Evolutionary conservation across 495 filamentous ascomycete genomes (phyloP), one percentile per base, ranked within the genome.

Genomic region (Penicillium egyptiacum): DNA sequence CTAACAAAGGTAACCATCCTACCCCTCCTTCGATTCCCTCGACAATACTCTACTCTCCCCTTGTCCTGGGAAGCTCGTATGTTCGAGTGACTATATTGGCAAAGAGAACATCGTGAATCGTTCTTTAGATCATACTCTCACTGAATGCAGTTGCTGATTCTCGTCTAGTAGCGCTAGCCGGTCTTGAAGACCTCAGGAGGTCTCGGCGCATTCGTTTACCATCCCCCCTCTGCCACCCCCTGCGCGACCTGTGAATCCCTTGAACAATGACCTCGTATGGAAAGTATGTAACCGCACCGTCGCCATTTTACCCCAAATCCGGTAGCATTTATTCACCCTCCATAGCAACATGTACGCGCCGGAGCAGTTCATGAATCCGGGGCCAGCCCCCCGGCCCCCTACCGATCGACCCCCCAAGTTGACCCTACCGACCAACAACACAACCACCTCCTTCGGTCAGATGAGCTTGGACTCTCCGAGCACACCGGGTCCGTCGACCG

Each of bases 281-380:
- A 66, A 77, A 78, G 75, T 78, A 64, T 62, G 75, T 75, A 31
- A 17, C 40, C n/a, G 14, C 4, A 22, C 20, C 20, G 14, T 51
- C 40, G 8, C 26, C 26, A 28, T 9, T 12, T 23, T 17, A 4
- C n/a, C 6, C 20, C 31, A 3, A 23, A 4, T 11, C 39, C 23
- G 39, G 3, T n/a, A 8, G 11, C 11, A 44, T 54, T 44, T 23
- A 48, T 53, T 57, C n/a, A 48, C 39, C 23, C 5, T 17, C 19
- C 26, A 11, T 8, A 57, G 64, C 63, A 86, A 83, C 61, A 75
- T 84, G 64, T 90, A 89, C 72, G 76, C 83, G 44, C 76, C 79
- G 55, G 83, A 82, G 66, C 85, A 88, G 70, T 98, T 98, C 75
- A 94, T 97, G 88, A 98, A 97, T 68, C 92, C 94, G 55, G 91